Evolutionary conservation across 768 basidiomycete genomes (phyloP).

Genomic region (Roridomyces roridus): DNA sequence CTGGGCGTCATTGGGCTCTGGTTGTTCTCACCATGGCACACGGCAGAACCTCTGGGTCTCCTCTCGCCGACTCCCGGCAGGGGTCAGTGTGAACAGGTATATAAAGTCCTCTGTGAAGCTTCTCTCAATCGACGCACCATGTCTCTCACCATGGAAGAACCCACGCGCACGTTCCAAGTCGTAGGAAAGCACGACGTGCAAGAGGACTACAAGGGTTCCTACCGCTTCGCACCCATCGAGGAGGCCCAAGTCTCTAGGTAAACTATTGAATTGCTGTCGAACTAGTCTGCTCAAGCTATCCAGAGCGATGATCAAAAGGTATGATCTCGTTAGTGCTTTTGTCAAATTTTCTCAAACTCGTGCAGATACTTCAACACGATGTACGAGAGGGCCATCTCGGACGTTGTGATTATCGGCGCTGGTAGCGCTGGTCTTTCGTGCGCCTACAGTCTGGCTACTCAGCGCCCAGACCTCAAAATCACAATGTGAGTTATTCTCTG

Average conservation of each 20-base stretch:
- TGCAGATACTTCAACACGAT: conserved; percentile 73
- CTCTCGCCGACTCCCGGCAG: too few relatives aligned
- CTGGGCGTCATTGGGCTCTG: too few relatives aligned
- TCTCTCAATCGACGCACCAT: conserved; percentile 4
- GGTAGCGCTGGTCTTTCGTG: conserved; percentile 75
- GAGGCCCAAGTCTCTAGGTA: conserved; percentile 79
- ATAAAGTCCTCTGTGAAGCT: neutral
- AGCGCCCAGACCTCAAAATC: conserved; percentile 65
- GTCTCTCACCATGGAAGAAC: conserved; percentile 23
- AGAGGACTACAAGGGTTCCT: conserved; percentile 22
- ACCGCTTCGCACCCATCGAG: conserved; percentile 70
- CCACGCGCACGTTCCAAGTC: conserved; percentile 1
- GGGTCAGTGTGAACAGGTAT: conserved; percentile 1
- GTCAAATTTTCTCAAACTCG: conserved; percentile 7
- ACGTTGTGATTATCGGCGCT: conserved; percentile 79
- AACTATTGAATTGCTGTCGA: conserved; percentile 58
- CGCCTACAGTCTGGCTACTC: conserved; percentile 74
- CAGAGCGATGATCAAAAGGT: neutral
- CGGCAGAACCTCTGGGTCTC: too few relatives aligned
- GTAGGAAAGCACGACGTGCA: conserved; percentile 15
- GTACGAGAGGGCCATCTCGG: conserved; percentile 77
- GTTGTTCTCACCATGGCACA: too few relatives aligned
- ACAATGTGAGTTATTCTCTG: conserved; percentile 22
- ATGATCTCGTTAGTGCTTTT: neutral
- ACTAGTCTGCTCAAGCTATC: neutral